phyloP scores from a whole-genome alignment of 805 yeast genomes.

The Zygosaccharomyces gambellarensis region DNA sequence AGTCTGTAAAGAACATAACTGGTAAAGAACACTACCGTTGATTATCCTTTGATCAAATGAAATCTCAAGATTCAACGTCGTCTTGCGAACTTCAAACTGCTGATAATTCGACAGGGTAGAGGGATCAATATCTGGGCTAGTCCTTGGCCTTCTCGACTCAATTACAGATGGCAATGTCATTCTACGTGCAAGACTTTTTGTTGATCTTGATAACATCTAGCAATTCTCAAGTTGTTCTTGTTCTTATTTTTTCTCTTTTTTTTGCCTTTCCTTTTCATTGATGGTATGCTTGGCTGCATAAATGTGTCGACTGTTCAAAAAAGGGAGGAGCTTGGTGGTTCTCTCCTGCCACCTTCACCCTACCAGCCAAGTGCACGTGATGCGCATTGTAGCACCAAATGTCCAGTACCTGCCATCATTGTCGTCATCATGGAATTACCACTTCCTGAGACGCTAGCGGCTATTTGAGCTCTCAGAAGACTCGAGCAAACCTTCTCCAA shows the following conservation, averaged over 20 bases:
- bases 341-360: background rate
- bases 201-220: background rate
- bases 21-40: conserved; percentile 50
- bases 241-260: background rate
- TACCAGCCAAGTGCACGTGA: conserved; percentile 4
- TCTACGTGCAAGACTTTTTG: background rate
- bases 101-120: conserved; percentile 74
- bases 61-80: conserved; percentile 50
- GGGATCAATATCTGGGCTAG: conserved; percentile 58
- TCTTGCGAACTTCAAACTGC: conserved; percentile 46
- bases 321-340: background rate
- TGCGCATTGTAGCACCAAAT: background rate
- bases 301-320: background rate
- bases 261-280: background rate
- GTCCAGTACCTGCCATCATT: background rate
- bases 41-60: conserved; percentile 50
- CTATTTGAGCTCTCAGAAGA: conserved; percentile 1
- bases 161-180: conserved; percentile 28
- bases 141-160: conserved; percentile 22
- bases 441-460: conserved; percentile 1
- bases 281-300: background rate
- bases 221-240: background rate
- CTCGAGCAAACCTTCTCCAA: background rate
- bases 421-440: background rate
- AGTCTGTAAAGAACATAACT: conserved; percentile 28